Conservation (phyloP, 2,329 filamentous ascomycete species). For the Cordyceps tenuipes region DNA sequence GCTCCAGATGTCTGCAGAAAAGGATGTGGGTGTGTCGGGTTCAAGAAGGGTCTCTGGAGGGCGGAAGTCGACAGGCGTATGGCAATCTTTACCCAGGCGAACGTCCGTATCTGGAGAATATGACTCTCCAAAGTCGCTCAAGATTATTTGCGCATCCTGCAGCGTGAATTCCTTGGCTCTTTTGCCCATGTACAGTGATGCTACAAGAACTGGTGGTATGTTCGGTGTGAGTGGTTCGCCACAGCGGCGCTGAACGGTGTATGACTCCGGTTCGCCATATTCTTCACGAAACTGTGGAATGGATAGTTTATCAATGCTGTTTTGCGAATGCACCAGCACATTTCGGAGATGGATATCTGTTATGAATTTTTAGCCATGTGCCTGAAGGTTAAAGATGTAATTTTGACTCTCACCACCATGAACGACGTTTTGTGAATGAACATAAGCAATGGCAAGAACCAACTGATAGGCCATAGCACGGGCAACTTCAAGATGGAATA, state of each 20-base stretch:
- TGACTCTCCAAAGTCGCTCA: constrained; percentile 5
- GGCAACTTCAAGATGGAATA: constrained; percentile 7
- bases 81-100: not conserved
- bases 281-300: not conserved
- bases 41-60: not conserved
- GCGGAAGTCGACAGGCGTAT: not conserved
- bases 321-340: not conserved
- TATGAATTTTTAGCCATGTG: not conserved
- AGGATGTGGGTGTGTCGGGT: not conserved
- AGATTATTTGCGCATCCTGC: not conserved
- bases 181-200: not conserved
- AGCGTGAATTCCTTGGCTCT: not conserved
- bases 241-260: not conserved
- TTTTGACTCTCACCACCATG: constrained; percentile 9
- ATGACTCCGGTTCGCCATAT: not conserved
- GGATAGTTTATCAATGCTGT: not conserved
- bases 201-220: not conserved
- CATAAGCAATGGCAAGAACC: constrained; percentile 4
- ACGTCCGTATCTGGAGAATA: not conserved
- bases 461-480: constrained; percentile 7
- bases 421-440: constrained; percentile 4
- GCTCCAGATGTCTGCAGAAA: constrained; percentile 8
- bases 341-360: not conserved
- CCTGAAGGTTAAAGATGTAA: not conserved
- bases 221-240: not conserved